These are phyloP conservation scores for Novymonas esmeraldas DNA, from an alignment of 208 protist genomes.

Conservation along the genomic window DNA sequence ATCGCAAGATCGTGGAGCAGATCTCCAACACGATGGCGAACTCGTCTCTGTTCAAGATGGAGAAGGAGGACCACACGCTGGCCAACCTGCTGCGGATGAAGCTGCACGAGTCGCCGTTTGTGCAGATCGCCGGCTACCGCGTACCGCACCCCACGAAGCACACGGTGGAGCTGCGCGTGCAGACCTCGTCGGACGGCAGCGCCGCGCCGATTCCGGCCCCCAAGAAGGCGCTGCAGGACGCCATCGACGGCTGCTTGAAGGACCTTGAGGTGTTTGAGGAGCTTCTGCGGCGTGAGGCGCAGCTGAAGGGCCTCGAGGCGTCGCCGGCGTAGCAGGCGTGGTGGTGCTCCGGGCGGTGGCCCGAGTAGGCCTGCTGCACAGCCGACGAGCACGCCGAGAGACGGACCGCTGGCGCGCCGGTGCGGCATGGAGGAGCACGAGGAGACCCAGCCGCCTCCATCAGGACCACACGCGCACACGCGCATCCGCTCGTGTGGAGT, in stretches of 20 bases:
- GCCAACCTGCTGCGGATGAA: slow-evolving; percentile 91
- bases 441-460: no score
- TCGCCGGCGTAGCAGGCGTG: neutral
- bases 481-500: no score
- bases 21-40: slow-evolving; percentile 82
- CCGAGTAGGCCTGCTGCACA: no score
- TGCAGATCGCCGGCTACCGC: slow-evolving; percentile 88
- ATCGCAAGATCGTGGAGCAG: slow-evolving; percentile 82
- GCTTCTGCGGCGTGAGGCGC: slow-evolving; percentile 66
- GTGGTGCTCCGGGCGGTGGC: no score
- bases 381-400: no score
- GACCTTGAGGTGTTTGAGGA: slow-evolving; percentile 85
- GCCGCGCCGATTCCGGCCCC: slow-evolving; percentile 64
- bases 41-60: slow-evolving; percentile 88
- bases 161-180: slow-evolving; percentile 84
- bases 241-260: slow-evolving; percentile 75
- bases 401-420: no score
- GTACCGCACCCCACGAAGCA: slow-evolving; percentile 93
- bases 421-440: no score
- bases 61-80: slow-evolving; percentile 91
- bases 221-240: slow-evolving; percentile 75
- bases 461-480: no score
- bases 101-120: slow-evolving; percentile 77
- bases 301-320: slow-evolving; percentile 58
- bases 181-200: slow-evolving; percentile 73